These are phyloP conservation scores for Tricholoma bakamatsutake DNA, from an alignment of 768 basidiomycete genomes.

Conservation along the genomic window DNA sequence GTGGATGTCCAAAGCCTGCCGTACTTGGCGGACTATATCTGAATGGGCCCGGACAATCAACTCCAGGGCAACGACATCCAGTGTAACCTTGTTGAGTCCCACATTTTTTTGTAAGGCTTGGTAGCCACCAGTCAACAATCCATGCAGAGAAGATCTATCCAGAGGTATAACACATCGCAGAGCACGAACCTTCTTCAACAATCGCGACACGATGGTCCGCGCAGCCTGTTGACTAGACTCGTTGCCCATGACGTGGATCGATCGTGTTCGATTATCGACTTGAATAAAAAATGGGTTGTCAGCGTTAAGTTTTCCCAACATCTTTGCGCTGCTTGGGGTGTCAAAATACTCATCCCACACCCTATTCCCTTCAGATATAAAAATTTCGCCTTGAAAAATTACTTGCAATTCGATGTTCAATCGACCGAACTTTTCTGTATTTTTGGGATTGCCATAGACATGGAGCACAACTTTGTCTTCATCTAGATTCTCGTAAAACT, in stretches of 20 bases:
- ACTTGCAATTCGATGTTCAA: conserved; percentile 32
- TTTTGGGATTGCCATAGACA: conserved; percentile 28
- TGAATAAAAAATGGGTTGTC: conserved; percentile 30
- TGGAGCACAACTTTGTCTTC: conserved; percentile 27
- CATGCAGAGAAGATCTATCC: conserved; percentile 25
- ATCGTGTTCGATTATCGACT: conserved; percentile 31
- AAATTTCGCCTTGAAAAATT: conserved; percentile 33
- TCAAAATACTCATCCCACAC: conserved; percentile 48
- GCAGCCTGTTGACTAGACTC: conserved; percentile 24
- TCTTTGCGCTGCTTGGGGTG: conserved; percentile 30
- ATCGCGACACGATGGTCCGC: conserved; percentile 23
- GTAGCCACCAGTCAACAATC: conserved; percentile 35
- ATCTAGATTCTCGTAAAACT: conserved; percentile 22
- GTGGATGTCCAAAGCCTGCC: conserved; percentile 17
- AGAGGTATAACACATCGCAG: conserved; percentile 31
- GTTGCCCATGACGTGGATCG: conserved; percentile 36
- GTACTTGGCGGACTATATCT: conserved; percentile 24
- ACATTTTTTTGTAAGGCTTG: conserved; percentile 30
- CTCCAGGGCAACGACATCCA: conserved; percentile 36
- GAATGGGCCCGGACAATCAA: conserved; percentile 38
- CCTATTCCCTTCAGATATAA: conserved; percentile 23
- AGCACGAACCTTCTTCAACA: conserved; percentile 34
- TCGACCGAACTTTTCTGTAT: conserved; percentile 27
- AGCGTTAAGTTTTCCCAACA: conserved; percentile 31
- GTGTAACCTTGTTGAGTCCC: conserved; percentile 33